phyloP scores from a whole-genome alignment of 352 stramenopile species.

The Phytophthora aleatoria region DNA sequence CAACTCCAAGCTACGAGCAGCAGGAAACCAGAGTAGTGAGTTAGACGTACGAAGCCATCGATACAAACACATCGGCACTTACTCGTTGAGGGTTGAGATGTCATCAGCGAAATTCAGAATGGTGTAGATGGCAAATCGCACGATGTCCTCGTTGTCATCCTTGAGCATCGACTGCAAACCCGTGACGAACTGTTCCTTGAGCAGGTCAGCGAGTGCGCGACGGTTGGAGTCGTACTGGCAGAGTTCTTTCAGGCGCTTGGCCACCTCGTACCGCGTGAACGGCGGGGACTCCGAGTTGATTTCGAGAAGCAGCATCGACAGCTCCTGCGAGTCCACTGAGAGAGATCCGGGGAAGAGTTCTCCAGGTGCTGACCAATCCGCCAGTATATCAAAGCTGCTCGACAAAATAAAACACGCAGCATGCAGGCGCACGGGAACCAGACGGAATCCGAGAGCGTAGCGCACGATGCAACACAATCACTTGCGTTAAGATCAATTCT shows the following conservation, averaged over 20 bases:
- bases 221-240: slow-evolving; percentile 64
- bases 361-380: slow-evolving; percentile 53
- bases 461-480: slow-evolving; percentile 17
- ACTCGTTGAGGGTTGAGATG: slow-evolving; percentile 48
- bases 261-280: slow-evolving; percentile 67
- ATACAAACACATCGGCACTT: slow-evolving; percentile 17
- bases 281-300: slow-evolving; percentile 54
- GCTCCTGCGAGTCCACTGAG: slow-evolving; percentile 51
- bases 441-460: slow-evolving; percentile 18
- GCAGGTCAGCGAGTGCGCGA: slow-evolving; percentile 40
- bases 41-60: not conserved
- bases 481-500: slow-evolving; percentile 27
- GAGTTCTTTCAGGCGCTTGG: slow-evolving; percentile 78
- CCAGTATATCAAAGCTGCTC: slow-evolving; percentile 70
- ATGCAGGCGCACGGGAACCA: slow-evolving; percentile 5
- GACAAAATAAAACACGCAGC: slow-evolving; percentile 20
- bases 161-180: slow-evolving; percentile 66
- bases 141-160: slow-evolving; percentile 74
- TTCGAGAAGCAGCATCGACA: slow-evolving; percentile 64
- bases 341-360: slow-evolving; percentile 55
- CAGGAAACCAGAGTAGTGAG: slow-evolving; percentile 6
- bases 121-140: slow-evolving; percentile 74
- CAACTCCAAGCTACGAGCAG: slow-evolving; percentile 49
- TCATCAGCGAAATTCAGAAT: slow-evolving; percentile 77
- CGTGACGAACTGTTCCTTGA: slow-evolving; percentile 58